These are phyloP conservation scores for Mycosphaerella arachidis DNA, from an alignment of 2,329 filamentous ascomycete genomes.

Conservation along the genomic window DNA sequence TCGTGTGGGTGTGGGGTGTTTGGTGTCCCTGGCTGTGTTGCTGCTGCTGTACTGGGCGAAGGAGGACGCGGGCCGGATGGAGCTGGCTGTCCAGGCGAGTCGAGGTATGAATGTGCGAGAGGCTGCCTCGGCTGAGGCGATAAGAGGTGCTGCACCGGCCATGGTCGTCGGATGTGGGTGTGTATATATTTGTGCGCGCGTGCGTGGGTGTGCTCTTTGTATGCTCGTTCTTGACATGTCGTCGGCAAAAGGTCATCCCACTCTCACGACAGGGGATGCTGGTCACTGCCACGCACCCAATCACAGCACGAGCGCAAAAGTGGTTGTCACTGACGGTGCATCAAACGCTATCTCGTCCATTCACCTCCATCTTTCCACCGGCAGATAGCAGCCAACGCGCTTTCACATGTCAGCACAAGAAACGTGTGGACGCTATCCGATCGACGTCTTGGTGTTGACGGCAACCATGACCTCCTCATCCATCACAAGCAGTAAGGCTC, in stretches of 20 bases:
- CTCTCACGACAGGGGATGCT: not conserved
- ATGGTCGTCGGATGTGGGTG: constrained; percentile 1
- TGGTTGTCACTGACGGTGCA: not conserved
- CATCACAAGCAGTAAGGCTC: not conserved
- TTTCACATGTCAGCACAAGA: not conserved
- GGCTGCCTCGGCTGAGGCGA: constrained; percentile 26
- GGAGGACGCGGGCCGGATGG: constrained; percentile 22
- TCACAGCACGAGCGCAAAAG: not conserved
- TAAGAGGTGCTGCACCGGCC: constrained; percentile 3
- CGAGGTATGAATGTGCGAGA: constrained; percentile 38
- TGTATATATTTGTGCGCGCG: not conserved
- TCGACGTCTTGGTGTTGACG: not conserved
- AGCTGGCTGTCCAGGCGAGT: constrained; percentile 33
- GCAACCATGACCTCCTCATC: not conserved
- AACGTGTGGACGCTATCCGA: not conserved
- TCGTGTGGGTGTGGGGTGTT: constrained; percentile 5
- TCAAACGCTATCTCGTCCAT: not conserved
- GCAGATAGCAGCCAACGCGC: not conserved
- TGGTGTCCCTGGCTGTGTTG: constrained; percentile 3
- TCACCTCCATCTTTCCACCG: not conserved
- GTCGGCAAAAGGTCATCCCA: not conserved
- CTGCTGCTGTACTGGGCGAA: constrained; percentile 11
- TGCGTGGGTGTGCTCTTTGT: not conserved
- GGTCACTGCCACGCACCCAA: not conserved
- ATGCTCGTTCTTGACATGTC: not conserved